These are phyloP conservation scores for Heliosperma pusillum DNA, from an alignment of 148 eudicot genomes.

Conservation along the genomic window DNA sequence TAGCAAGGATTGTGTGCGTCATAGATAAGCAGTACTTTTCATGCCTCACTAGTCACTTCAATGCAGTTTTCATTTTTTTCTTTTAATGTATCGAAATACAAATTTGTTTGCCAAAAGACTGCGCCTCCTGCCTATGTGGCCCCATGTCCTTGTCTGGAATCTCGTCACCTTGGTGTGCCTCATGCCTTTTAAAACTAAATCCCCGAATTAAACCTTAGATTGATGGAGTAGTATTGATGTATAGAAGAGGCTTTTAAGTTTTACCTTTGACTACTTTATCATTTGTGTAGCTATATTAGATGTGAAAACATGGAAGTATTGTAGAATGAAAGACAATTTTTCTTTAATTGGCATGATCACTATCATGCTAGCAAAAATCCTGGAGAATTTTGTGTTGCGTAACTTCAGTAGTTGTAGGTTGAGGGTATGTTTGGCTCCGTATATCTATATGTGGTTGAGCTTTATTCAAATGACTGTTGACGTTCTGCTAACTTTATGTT, in stretches of 20 bases:
- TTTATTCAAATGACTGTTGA: background rate
- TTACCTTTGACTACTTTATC: background rate
- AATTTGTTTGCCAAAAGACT: too few relatives aligned
- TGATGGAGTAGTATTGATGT: background rate
- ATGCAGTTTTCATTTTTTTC: too few relatives aligned
- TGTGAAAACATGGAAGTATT: background rate
- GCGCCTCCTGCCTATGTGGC: too few relatives aligned
- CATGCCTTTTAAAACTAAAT: background rate
- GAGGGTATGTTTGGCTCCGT: background rate
- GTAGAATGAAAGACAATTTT: background rate
- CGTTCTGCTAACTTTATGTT: background rate
- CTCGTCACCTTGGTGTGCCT: too few relatives aligned
- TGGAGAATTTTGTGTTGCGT: background rate
- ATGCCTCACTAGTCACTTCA: too few relatives aligned
- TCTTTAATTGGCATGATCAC: background rate
- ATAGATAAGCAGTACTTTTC: too few relatives aligned
- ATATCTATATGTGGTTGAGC: background rate
- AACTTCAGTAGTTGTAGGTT: background rate
- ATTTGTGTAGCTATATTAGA: background rate
- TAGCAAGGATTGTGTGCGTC: too few relatives aligned
- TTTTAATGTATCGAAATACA: too few relatives aligned
- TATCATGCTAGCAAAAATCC: background rate
- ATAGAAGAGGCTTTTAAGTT: background rate
- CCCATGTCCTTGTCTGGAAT: too few relatives aligned
- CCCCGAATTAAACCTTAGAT: background rate